These are phyloP conservation scores for Juncus effusus DNA, from an alignment of 176 grass and related monocot species.

Conservation along the genomic window DNA sequence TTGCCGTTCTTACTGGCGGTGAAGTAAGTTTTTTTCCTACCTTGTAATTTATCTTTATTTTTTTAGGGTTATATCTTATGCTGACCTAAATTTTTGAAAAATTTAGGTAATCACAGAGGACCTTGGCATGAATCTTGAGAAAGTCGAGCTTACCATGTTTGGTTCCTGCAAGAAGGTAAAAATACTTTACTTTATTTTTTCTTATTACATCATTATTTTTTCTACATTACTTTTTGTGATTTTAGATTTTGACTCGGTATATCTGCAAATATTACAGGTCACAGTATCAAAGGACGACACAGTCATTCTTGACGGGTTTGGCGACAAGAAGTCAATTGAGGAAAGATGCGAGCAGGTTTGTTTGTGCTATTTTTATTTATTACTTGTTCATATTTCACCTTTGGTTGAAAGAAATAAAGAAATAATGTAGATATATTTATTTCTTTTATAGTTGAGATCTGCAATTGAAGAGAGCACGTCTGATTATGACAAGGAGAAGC, in stretches of 20 bases:
- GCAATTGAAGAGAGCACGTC: slow-evolving; percentile 86
- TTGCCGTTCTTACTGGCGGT: slow-evolving; percentile 80
- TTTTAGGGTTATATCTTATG: not conserved
- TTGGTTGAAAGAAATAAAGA: slow-evolving; percentile 4
- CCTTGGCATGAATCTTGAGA: slow-evolving; percentile 95
- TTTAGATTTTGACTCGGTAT: not conserved
- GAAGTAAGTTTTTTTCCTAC: slow-evolving; percentile 38
- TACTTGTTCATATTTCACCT: not conserved
- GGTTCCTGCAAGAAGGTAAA: slow-evolving; percentile 83
- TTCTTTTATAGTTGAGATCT: slow-evolving; percentile 53
- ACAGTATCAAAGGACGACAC: slow-evolving; percentile 97
- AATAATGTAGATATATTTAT: slow-evolving; percentile 14
- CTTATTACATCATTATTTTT: not conserved
- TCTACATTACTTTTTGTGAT: not conserved
- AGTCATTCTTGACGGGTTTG: slow-evolving; percentile 91
- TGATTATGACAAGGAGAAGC: slow-evolving; percentile 90
- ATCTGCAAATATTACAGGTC: slow-evolving; percentile 50
- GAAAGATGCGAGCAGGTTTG: slow-evolving; percentile 79
- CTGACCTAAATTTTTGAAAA: slow-evolving; percentile 16
- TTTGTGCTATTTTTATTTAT: slow-evolving; percentile 4
- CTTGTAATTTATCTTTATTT: slow-evolving; percentile 7
- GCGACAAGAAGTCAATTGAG: slow-evolving; percentile 82
- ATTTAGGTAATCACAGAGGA: slow-evolving; percentile 88
- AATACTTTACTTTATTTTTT: not conserved
- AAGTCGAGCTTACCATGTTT: slow-evolving; percentile 68